A percentile compares a stretch with the other conserved stretches of the same genome.
phyloP scores from a whole-genome alignment of 2,329 filamentous ascomycete species.

The Epichloe festucae region DNA sequence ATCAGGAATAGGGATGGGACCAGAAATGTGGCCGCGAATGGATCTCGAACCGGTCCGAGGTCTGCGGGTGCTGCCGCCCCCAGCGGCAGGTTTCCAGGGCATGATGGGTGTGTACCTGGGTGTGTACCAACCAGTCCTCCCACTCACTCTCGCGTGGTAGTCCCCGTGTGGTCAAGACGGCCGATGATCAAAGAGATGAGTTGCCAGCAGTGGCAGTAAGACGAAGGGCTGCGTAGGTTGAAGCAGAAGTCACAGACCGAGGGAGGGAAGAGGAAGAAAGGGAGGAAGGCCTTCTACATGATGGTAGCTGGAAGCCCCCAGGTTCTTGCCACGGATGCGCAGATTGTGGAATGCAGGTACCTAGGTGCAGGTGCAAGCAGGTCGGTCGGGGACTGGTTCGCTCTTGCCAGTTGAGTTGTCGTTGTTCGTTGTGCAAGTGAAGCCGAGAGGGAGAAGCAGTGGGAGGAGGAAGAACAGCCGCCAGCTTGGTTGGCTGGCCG shows the following conservation, averaged over 20 bases:
- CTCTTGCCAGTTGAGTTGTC: not conserved
- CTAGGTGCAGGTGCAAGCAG: too few relatives aligned
- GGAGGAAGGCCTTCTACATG: not conserved
- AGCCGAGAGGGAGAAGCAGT: not conserved
- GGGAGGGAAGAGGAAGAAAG: not conserved
- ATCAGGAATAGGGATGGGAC: conserved; percentile 42
- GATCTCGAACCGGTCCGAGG: conserved; percentile 25
- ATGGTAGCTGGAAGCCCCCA: not conserved
- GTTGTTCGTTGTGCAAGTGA: not conserved
- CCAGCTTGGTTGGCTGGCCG: not conserved
- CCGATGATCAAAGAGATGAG: not conserved
- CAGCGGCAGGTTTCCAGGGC: conserved; percentile 33
- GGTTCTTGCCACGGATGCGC: not conserved
- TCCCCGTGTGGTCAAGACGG: too few relatives aligned
- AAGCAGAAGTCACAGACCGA: too few relatives aligned
- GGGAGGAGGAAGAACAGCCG: not conserved
- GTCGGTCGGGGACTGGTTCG: not conserved
- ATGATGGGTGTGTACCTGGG: conserved; percentile 7
- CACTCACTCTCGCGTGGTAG: too few relatives aligned
- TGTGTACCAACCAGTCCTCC: not conserved
- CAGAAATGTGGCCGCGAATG: conserved; percentile 48
- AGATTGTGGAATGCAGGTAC: not conserved
- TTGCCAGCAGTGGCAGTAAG: not conserved
- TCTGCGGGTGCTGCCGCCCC: conserved; percentile 14
- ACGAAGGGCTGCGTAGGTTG: too few relatives aligned